phyloP scores from a whole-genome alignment of 768 basidiomycete genomes.

The Suillus decipiens region DNA sequence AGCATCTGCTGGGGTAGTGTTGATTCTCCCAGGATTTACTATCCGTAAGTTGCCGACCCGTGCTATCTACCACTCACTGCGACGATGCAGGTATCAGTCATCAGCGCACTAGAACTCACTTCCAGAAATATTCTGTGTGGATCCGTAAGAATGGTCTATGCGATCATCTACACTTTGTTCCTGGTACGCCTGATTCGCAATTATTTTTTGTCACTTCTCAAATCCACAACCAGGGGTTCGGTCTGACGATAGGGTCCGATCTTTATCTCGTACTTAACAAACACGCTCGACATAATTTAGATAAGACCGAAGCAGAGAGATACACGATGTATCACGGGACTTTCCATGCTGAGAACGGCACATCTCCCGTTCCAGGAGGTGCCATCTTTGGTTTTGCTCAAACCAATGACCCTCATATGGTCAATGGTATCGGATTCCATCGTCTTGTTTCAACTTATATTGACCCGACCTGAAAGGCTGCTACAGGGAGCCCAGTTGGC shows the following conservation, averaged over 20 bases:
- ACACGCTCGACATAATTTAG: slow-evolving; percentile 44
- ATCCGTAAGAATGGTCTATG: slow-evolving; percentile 81
- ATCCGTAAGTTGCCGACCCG: slow-evolving; percentile 55
- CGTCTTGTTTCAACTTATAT: neutral
- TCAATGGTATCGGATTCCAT: neutral
- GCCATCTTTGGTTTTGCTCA: slow-evolving; percentile 51
- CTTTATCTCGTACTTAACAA: slow-evolving; percentile 73
- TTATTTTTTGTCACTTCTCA: slow-evolving; percentile 8
- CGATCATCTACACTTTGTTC: slow-evolving; percentile 84
- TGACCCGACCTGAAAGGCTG: slow-evolving; percentile 53
- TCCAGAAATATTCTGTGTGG: slow-evolving; percentile 82
- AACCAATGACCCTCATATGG: slow-evolving; percentile 28
- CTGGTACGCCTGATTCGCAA: slow-evolving; percentile 41
- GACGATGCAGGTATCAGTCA: slow-evolving; percentile 45
- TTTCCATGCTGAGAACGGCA: slow-evolving; percentile 52
- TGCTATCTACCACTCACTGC: slow-evolving; percentile 7
- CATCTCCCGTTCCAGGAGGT: slow-evolving; percentile 37
- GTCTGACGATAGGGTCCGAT: slow-evolving; percentile 82
- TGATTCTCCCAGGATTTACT: slow-evolving; percentile 87
- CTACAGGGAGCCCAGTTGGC: slow-evolving; percentile 70
- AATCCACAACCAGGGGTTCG: slow-evolving; percentile 61
- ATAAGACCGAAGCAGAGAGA: slow-evolving; percentile 34
- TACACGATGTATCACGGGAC: slow-evolving; percentile 54
- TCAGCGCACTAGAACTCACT: slow-evolving; percentile 77
- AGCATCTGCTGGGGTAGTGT: slow-evolving; percentile 87